phyloP scores from a whole-genome alignment of 192 early-diverging fungal genomes.

The Spizellomyces sp. region DNA sequence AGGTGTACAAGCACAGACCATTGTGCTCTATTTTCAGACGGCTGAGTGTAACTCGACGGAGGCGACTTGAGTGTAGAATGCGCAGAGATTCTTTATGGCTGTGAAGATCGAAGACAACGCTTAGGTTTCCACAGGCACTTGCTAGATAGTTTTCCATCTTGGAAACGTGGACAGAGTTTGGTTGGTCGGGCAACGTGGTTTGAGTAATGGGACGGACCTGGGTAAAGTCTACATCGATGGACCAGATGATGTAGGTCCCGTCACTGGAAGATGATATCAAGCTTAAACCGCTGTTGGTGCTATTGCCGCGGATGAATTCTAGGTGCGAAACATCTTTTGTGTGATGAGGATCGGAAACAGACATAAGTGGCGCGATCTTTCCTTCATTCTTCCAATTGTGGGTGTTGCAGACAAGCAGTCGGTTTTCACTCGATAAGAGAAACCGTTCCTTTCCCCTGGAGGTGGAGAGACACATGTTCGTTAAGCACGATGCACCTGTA shows the following conservation, averaged over 20 bases:
- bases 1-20: not conserved
- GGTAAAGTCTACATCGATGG: not conserved
- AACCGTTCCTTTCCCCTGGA: conserved; percentile 9
- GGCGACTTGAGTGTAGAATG: not conserved
- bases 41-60: not conserved
- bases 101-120: not conserved
- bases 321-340: not conserved
- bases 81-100: not conserved
- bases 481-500: not conserved
- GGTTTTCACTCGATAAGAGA: not conserved
- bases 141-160: not conserved
- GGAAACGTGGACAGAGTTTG: not conserved
- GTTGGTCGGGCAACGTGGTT: not conserved
- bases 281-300: not conserved
- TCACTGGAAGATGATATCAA: conserved; percentile 5
- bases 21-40: not conserved
- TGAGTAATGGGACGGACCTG: not conserved
- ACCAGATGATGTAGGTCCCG: not conserved
- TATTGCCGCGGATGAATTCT: not conserved
- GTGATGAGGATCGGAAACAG: not conserved
- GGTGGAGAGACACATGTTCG: not conserved
- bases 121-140: not conserved
- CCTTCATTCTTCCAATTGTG: not conserved
- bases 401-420: not conserved
- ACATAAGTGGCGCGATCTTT: not conserved